These are phyloP conservation scores for Incumbomyces delicatus DNA, from an alignment of 2,329 filamentous ascomycete genomes.

Conservation along the genomic window DNA sequence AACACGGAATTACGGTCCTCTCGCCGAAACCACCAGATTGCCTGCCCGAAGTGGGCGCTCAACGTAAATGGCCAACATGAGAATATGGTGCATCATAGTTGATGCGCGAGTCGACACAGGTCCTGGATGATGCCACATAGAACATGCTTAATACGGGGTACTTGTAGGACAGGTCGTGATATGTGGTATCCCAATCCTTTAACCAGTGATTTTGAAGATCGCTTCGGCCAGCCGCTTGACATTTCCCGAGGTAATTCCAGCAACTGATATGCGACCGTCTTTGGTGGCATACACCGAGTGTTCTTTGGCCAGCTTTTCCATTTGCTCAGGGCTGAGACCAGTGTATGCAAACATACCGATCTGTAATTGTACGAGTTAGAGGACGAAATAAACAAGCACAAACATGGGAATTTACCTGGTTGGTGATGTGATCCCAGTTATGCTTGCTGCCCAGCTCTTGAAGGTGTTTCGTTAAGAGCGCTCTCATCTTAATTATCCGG, in stretches of 20 bases:
- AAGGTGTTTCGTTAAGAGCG: conserved; percentile 86
- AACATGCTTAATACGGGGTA: too few relatives aligned
- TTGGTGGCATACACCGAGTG: conserved; percentile 97
- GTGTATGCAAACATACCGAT: conserved; percentile 99
- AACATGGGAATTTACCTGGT: conserved; percentile 43
- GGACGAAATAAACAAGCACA: not conserved
- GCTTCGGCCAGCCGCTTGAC: conserved; percentile 41
- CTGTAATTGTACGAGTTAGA: conserved; percentile 27
- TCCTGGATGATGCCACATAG: too few relatives aligned
- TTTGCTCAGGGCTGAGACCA: conserved; percentile 79
- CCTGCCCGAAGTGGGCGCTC: too few relatives aligned
- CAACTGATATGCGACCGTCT: conserved; percentile 45
- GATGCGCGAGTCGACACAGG: too few relatives aligned
- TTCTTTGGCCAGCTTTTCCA: conserved; percentile 84
- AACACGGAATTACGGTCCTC: too few relatives aligned
- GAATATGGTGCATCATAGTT: too few relatives aligned
- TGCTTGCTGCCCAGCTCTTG: conserved; percentile 91
- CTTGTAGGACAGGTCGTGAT: too few relatives aligned
- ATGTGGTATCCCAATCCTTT: conserved; percentile 16
- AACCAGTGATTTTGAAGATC: conserved; percentile 43
- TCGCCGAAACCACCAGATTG: too few relatives aligned
- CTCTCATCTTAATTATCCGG: conserved; percentile 97
- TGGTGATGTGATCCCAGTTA: conserved; percentile 98
- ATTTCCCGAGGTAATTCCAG: conserved; percentile 41
- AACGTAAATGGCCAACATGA: too few relatives aligned